These are phyloP conservation scores for Pythium graminicola DNA, from an alignment of 352 stramenopile species.

Conservation along the genomic window DNA sequence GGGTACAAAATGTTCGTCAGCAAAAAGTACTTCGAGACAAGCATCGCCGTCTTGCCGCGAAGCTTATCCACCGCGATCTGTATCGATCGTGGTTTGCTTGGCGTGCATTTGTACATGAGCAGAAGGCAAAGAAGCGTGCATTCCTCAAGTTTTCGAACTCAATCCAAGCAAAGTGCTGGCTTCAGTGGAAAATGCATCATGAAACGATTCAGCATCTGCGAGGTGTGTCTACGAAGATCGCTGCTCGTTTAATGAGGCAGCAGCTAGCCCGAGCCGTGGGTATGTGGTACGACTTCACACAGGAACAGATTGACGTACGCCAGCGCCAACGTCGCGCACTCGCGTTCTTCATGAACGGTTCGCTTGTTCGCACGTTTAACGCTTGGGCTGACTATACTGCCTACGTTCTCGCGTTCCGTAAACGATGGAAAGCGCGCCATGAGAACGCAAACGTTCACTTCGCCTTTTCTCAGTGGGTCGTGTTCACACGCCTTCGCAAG, in stretches of 20 bases:
- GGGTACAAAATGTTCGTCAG: constrained; percentile 34
- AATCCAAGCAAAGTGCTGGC: constrained; percentile 57
- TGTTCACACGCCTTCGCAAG: constrained; percentile 26
- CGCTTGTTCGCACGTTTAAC: constrained; percentile 48
- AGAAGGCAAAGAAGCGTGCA: constrained; percentile 51
- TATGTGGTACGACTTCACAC: constrained; percentile 64
- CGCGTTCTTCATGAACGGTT: constrained; percentile 55
- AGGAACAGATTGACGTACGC: constrained; percentile 41
- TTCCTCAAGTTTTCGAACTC: constrained; percentile 53
- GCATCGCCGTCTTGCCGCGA: constrained; percentile 36
- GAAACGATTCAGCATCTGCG: constrained; percentile 34
- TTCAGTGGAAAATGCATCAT: constrained; percentile 45
- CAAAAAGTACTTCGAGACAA: constrained; percentile 41
- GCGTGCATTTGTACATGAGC: constrained; percentile 43
- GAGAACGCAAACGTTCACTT: constrained; percentile 47
- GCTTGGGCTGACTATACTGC: constrained; percentile 40
- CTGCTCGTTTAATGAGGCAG: constrained; percentile 34
- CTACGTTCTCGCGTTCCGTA: constrained; percentile 36
- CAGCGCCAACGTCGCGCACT: constrained; percentile 48
- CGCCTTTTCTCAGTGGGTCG: constrained; percentile 45
- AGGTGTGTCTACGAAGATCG: constrained; percentile 37
- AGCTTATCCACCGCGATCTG: constrained; percentile 51
- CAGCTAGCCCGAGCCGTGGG: constrained; percentile 37
- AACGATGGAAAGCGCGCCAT: constrained; percentile 37
- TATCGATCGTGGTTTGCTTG: constrained; percentile 52